phyloP scores from a whole-genome alignment of 768 basidiomycete species.

The Naganishia vaughanmartiniae region DNA sequence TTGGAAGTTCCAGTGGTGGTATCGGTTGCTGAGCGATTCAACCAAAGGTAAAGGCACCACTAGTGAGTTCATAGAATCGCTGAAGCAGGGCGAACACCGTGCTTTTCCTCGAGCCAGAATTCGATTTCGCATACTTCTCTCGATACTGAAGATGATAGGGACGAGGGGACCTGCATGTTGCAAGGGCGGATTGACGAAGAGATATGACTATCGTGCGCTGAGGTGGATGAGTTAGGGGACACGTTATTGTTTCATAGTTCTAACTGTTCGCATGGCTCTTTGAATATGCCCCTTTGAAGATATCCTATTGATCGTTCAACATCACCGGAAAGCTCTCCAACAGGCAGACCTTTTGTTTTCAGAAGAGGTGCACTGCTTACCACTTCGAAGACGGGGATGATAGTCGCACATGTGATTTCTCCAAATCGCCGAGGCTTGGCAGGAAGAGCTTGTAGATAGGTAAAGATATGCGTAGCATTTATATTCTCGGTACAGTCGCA shows the following conservation, averaged over 20 bases:
- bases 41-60: conserved; percentile 41
- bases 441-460: background rate
- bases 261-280: too few species aligned
- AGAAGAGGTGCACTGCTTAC: background rate
- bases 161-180: too few species aligned
- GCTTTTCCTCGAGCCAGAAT: conserved; percentile 40
- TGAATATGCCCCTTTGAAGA: too few species aligned
- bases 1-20: conserved; percentile 33
- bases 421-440: background rate
- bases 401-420: background rate
- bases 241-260: too few species aligned
- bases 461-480: background rate
- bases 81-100: conserved; percentile 46
- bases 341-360: background rate
- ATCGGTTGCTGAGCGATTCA: conserved; percentile 41
- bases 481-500: conserved; percentile 3
- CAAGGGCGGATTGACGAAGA: too few species aligned
- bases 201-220: too few species aligned
- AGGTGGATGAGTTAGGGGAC: too few species aligned
- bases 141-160: too few species aligned
- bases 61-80: conserved; percentile 46
- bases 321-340: too few species aligned
- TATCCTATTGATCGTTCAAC: too few species aligned
- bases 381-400: background rate
- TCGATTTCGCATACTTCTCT: too few species aligned